Evolutionary conservation across 495 filamentous ascomycete species (phyloP).

Genomic region (Cryomyces minteri): DNA sequence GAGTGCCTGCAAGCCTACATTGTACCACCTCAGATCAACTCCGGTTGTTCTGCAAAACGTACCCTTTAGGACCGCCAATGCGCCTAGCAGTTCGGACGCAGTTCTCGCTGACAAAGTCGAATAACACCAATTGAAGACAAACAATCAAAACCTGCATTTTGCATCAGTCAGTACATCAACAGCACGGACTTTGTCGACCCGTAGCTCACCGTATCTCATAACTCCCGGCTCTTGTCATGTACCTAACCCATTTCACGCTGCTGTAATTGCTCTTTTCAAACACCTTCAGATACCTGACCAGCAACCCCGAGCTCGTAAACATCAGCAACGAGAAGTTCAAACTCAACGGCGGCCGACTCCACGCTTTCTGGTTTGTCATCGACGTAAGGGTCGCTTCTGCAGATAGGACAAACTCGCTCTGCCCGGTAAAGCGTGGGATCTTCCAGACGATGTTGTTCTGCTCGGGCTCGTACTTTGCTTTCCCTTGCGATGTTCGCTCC

Average conservation of each 20-base stretch:
- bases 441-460: constrained; percentile 99
- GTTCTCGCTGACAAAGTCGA: too few species aligned
- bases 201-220: constrained; percentile 49
- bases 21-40: too few species aligned
- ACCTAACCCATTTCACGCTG: constrained; percentile 97
- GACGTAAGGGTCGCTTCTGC: constrained; percentile 85
- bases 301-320: constrained; percentile 86
- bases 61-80: too few species aligned
- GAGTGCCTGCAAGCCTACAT: too few species aligned
- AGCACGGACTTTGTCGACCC: too few species aligned
- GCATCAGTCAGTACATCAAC: too few species aligned
- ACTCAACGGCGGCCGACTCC: constrained; percentile 84
- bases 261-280: constrained; percentile 99
- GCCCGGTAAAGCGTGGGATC: constrained; percentile 89
- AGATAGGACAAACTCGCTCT: constrained; percentile 84
- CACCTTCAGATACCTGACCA: constrained; percentile 94
- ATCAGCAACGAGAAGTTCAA: constrained; percentile 87
- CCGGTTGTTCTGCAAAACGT: too few species aligned
- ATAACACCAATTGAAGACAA: too few species aligned
- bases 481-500: constrained; percentile 86
- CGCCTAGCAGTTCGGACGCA: too few species aligned
- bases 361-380: constrained; percentile 98
- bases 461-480: constrained; percentile 94
- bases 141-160: too few species aligned
- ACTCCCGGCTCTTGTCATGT: constrained; percentile 89